Conservation (phyloP, 495 filamentous ascomycete genomes). For the Tuber melanosporum region DNA sequence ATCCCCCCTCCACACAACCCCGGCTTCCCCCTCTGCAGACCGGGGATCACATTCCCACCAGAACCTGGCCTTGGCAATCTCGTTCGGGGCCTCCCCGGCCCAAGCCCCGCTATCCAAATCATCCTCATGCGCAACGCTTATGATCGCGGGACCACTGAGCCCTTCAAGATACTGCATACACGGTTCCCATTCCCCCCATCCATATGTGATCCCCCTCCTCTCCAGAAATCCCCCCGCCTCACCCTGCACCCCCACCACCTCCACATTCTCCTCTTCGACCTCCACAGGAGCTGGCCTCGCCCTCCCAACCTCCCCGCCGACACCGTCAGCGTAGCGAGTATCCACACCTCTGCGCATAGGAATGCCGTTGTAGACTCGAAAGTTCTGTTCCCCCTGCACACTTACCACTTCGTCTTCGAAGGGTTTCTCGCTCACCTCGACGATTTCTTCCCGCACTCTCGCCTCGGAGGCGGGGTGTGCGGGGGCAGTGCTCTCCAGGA, state of each 20-base stretch:
- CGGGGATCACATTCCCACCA: not conserved
- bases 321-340: not conserved
- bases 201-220: not conserved
- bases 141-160: not conserved
- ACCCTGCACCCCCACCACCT: not conserved
- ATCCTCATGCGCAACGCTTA: not conserved
- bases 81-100: not conserved
- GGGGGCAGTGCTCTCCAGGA: no score
- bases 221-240: not conserved
- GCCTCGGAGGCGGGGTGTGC: no score
- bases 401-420: slow-evolving; percentile 17
- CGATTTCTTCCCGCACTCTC: no score
- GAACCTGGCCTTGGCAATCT: slow-evolving; percentile 8
- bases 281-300: no score
- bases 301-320: not conserved
- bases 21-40: not conserved
- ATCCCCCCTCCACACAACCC: not conserved
- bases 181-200: not conserved
- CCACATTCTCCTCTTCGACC: no score
- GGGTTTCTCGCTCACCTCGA: not conserved
- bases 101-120: slow-evolving; percentile 7
- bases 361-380: slow-evolving; percentile 26
- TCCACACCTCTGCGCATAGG: slow-evolving; percentile 8
- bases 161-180: not conserved
- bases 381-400: slow-evolving; percentile 25